These are phyloP conservation scores for Alternaria sp. DNA, from an alignment of 2,329 filamentous ascomycete genomes.

Conservation along the genomic window DNA sequence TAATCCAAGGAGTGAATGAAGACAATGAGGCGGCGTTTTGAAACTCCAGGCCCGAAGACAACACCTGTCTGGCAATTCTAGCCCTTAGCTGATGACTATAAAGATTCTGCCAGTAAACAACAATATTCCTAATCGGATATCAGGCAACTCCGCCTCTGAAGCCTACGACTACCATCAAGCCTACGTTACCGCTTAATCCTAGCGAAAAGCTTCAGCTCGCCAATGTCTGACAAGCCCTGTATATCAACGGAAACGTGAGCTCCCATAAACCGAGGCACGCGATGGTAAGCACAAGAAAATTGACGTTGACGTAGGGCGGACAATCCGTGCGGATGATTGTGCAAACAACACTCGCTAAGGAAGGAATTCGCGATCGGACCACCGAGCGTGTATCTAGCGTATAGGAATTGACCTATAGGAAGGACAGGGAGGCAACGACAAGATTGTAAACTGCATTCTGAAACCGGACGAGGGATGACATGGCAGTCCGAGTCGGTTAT, in stretches of 20 bases:
- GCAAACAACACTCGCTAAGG: constrained; percentile 16
- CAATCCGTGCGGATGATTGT: constrained; percentile 1
- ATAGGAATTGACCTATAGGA: constrained; percentile 20
- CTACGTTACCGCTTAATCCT: constrained; percentile 20
- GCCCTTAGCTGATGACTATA: constrained; percentile 10
- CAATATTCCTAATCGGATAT: constrained; percentile 9
- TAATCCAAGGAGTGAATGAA: constrained; percentile 21
- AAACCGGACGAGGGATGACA: constrained; percentile 13
- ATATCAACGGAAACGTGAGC: constrained; percentile 8
- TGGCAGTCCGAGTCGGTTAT: constrained; percentile 20
- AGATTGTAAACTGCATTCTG: constrained; percentile 19
- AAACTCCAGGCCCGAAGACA: constrained; percentile 6
- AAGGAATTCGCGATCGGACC: constrained; percentile 24
- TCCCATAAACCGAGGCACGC: constrained; percentile 19
- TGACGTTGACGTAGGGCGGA: constrained; percentile 14
- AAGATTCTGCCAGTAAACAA: constrained; percentile 13
- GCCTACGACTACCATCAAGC: constrained; percentile 35
- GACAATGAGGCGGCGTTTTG: constrained; percentile 5
- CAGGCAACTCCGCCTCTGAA: constrained; percentile 36
- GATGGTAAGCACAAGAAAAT: constrained; percentile 11
- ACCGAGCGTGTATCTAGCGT: constrained; percentile 12
- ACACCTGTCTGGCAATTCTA: constrained; percentile 1
- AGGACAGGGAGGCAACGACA: constrained; percentile 16
- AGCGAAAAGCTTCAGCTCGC: constrained; percentile 17
- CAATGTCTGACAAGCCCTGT: constrained; percentile 19